Percentiles rank a stretch among this genome's conserved stretches.
Evolutionary conservation across 805 yeast species (phyloP).

Genomic region (Yarrowia osloensis): DNA sequence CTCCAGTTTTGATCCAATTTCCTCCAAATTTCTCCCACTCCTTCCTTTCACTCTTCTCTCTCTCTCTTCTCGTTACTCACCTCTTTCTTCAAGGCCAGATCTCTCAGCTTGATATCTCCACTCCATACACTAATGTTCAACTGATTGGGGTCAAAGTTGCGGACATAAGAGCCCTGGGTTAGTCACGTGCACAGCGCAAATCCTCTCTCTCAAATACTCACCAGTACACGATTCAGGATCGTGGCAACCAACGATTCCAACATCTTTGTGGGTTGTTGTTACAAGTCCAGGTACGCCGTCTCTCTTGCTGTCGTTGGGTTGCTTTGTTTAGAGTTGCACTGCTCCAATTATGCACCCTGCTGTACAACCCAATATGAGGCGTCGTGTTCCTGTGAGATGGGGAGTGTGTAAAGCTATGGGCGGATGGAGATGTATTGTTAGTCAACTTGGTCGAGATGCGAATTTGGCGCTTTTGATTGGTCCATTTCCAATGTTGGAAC

Average conservation of each 20-base stretch:
- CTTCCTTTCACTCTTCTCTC: neutral
- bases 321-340: neutral
- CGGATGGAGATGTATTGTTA: no score
- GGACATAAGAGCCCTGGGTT: constrained; percentile 48
- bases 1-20: neutral
- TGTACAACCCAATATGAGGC: neutral
- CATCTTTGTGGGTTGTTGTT: constrained; percentile 39
- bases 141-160: constrained; percentile 94
- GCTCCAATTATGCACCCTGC: neutral
- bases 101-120: constrained; percentile 87
- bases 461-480: no score
- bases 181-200: neutral
- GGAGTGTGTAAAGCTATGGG: no score
- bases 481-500: no score
- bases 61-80: constrained; percentile 37
- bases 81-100: constrained; percentile 79
- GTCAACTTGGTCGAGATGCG: no score
- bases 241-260: constrained; percentile 50
- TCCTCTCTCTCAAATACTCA: constrained; percentile 20
- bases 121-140: constrained; percentile 95
- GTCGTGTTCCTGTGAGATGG: no score
- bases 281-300: no score
- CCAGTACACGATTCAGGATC: constrained; percentile 42
- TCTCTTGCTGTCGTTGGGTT: constrained; percentile 18
- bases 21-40: neutral